Base-by-base conservation (phyloP, 2,329 filamentous ascomycete species). In the Penicillium fuscoglaucum region DNA sequence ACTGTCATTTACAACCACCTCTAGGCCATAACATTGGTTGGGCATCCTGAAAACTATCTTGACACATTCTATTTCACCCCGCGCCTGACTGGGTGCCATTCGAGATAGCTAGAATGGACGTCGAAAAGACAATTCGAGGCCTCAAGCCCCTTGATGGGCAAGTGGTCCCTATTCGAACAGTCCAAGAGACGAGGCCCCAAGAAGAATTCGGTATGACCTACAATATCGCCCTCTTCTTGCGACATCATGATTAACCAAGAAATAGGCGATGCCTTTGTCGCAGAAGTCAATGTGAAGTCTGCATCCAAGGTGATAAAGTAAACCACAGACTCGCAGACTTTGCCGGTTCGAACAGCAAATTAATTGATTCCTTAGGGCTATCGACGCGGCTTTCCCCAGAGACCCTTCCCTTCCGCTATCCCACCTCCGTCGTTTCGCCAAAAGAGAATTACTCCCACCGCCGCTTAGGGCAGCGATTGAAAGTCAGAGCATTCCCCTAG, bases 301-400 rank as follows among this genome's bases (percentile, higher is more conserved):
- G 77, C 78, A 10, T 76, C 76, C 19, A 76, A 76, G 60, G 76
- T 78, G 46, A 68, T 77, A 51, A 77, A 79, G 78, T 79, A 65
- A 58, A 72, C 59, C 26, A 28, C 49, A 6, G 17, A 37, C 13
- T 24, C 10, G 35, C 7, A 2, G 15, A 6, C 26, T 40, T 37
- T 12, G 21, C 12, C 9, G 15, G 4, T 4, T 5, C 19, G 21
- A 37, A 19, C 6, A 12, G 6, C n/a, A 28, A 26, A 39, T 29
- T 41, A 33, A 50, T n/a, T 21, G n/a, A 46, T 31, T 26, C 28
- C 29, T 12, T 37, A 79, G 78, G 65, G 70, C 71, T 33, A 71
- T 79, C 21, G 76, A 78, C 46, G 59, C 70, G 19, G 67, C 68
- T 31, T 76, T 73, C 52, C 72, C 71, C 33, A 72, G 69, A 58